Evolutionary conservation across 2,329 filamentous ascomycete genomes (phyloP), one percentile per base, ranked within the genome.

Genomic region (Talaromyces sp.): DNA sequence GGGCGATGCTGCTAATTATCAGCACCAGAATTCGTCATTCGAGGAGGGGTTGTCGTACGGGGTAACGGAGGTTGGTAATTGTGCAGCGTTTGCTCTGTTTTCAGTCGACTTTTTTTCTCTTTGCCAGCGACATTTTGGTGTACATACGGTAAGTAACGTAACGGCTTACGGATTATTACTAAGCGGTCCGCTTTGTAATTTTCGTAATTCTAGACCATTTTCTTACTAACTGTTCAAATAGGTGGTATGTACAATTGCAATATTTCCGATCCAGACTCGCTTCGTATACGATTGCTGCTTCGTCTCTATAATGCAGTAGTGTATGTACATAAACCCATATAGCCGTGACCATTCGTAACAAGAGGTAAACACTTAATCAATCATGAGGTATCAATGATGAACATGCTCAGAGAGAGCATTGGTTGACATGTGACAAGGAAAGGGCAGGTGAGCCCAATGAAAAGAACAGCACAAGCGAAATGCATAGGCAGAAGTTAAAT

Each of bases 401-500:
- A 56, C 52, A 39, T 56, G 52, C 52, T 37, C 52, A 37, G 35
- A 37, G 24, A 9, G 22, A 14, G 24, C 22, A 24, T 39, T 39
- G 52, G 22, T 37, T 56, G 33, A 56, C 31, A 54, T 11, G 35
- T 47, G n/a, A 47, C n/a, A 33, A 33, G 39, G 24, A n/a, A 31
- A 31, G 27, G 57, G 11, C 19, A 48, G 27, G 48, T 27, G 22
- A 50, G 47, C 47, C 47, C 13, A 11, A 33, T 31, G 24, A 50
- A 33, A 33, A 39, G 31, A 48, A 50, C 19, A 54, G 54, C 48
- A 47, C 60, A 52, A 50, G 24, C 37, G 48, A 63, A 56, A 65
- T 63, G 47, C 52, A 48, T 31, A 63, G 48, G 37, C 47, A 68
- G 64, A 68, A 58, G 60, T 63, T 65, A 63, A 45, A 45, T 50